Evolutionary conservation across 169 alveolate genomes (phyloP).

Genomic region (Theileria equi): DNA sequence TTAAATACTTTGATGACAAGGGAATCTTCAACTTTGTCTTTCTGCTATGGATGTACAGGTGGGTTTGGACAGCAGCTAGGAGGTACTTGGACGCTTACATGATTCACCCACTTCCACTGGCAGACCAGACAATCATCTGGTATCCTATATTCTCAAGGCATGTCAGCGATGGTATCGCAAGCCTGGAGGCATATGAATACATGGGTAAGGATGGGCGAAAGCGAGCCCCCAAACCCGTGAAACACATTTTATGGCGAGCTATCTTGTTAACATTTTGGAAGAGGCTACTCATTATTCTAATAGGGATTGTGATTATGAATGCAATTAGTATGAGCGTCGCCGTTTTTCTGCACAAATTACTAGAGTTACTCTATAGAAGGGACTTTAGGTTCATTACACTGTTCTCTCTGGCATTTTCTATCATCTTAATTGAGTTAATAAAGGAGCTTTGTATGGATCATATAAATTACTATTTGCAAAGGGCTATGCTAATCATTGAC

Average conservation of each 20-base stretch:
- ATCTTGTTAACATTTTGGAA: constrained; percentile 28
- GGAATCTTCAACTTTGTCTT: constrained; percentile 27
- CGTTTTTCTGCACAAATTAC: not conserved
- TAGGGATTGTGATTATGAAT: constrained; percentile 17
- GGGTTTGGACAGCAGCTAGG: constrained; percentile 20
- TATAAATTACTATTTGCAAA: constrained; percentile 17
- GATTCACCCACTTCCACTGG: constrained; percentile 36
- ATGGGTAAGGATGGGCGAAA: not conserved
- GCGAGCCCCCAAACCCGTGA: not conserved
- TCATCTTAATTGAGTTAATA: constrained; percentile 8
- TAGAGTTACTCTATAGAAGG: not conserved
- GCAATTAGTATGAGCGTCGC: constrained; percentile 20
- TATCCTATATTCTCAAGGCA: constrained; percentile 53
- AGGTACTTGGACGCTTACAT: constrained; percentile 3
- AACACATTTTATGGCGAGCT: constrained; percentile 12
- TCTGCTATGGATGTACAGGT: constrained; percentile 21
- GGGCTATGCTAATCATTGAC: constrained; percentile 28
- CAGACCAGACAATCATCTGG: constrained; percentile 31
- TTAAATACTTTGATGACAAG: constrained; percentile 7
- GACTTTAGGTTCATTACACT: not conserved
- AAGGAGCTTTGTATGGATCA: constrained; percentile 21
- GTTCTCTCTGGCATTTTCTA: not conserved
- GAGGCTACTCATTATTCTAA: constrained; percentile 4
- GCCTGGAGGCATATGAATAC: constrained; percentile 17
- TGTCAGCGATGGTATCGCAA: constrained; percentile 48